These are phyloP conservation scores for Melampsora abietis-canadensis DNA, from an alignment of 1,284 basidiomycete genomes.

Conservation along the genomic window DNA sequence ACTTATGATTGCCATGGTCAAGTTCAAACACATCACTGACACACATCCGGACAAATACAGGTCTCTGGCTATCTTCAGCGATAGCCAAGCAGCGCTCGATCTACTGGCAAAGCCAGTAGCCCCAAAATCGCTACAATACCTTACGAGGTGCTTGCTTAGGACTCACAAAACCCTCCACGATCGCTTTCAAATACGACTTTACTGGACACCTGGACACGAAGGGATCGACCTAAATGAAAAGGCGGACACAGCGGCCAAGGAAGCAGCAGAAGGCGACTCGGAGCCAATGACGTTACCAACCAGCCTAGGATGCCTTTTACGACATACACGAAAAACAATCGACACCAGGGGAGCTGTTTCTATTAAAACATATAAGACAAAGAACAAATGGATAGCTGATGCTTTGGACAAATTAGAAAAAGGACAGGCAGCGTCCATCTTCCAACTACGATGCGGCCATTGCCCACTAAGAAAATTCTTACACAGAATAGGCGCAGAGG, in stretches of 20 bases:
- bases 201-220: not conserved
- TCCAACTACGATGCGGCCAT: conserved; percentile 2
- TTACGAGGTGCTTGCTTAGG: not conserved
- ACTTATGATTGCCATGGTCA: not conserved
- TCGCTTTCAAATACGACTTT: not conserved
- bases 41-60: not conserved
- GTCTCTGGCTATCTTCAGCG: too few species aligned
- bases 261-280: too few species aligned
- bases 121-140: too few species aligned
- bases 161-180: not conserved
- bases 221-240: too few species aligned
- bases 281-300: not conserved
- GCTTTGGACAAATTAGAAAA: too few species aligned
- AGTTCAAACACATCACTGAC: not conserved
- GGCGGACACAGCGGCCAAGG: too few species aligned
- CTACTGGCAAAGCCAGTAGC: not conserved
- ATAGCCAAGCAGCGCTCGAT: too few species aligned
- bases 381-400: too few species aligned
- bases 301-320: not conserved
- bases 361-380: not conserved
- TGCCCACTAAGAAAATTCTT: conserved; percentile 3
- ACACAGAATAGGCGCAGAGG: not conserved
- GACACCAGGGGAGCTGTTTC: not conserved
- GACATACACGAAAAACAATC: too few species aligned
- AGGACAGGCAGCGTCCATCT: not conserved